Conservation (phyloP, 78 protist genomes). For the Dictyostelium purpureum region DNA sequence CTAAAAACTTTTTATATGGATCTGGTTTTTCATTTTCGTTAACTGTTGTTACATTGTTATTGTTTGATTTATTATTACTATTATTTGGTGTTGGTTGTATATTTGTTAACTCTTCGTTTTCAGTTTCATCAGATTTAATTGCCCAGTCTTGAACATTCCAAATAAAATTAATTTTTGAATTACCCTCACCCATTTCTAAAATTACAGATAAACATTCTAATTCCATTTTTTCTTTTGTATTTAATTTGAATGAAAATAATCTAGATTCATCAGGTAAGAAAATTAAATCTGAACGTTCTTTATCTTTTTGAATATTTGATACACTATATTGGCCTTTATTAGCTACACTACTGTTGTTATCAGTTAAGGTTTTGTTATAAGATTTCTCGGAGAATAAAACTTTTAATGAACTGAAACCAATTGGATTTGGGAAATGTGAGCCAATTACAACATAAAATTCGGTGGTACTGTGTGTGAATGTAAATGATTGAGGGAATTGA, state of each 20-base stretch:
- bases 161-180: constrained; percentile 14
- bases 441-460: constrained; percentile 74
- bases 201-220: constrained; percentile 62
- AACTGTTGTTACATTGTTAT: not conserved
- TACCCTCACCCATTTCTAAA: constrained; percentile 24
- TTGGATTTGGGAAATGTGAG: constrained; percentile 65
- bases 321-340: too few species aligned
- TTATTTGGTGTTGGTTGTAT: not conserved
- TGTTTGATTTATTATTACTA: not conserved
- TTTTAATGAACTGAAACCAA: constrained; percentile 27
- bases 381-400: constrained; percentile 19
- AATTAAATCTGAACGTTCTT: constrained; percentile 33
- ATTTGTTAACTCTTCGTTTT: not conserved
- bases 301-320: not conserved
- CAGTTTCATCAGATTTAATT: constrained; percentile 57
- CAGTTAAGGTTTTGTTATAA: constrained; percentile 23
- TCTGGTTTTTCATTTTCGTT: constrained; percentile 4
- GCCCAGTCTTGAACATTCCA: constrained; percentile 82
- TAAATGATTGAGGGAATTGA: constrained; percentile 55
- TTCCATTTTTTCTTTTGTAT: constrained; percentile 51
- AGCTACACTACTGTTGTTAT: too few species aligned
- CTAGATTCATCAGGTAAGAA: constrained; percentile 70
- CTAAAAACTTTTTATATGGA: constrained; percentile 75
- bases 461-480: constrained; percentile 40
- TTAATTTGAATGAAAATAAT: constrained; percentile 37